Base-by-base conservation (phyloP, 306 rosid genomes). In the Glycine tomentella region DNA sequence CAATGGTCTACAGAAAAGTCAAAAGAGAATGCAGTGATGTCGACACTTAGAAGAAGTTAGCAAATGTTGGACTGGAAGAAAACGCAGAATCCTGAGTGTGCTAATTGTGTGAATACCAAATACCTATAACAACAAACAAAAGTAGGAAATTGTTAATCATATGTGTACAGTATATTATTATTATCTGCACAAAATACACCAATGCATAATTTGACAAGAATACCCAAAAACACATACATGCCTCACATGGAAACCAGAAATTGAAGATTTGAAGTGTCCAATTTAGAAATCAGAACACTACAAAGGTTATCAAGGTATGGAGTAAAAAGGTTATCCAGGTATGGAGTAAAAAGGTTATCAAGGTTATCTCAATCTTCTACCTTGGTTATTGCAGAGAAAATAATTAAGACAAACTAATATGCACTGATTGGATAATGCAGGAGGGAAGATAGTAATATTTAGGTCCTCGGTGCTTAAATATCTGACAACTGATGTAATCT, bases 381-480 rank as follows among this genome's bases (percentile, higher is more conserved):
- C 45, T 71, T 16, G 34, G 13, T 45, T 59, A 38, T 51, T 77
- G 68, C 31, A 74, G 16, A 33, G 36, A 66, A 78, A 38, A 34
- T 45, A 57, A 25, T 34, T 3, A 50, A 38, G 74, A 56, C 2
- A 20, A 46, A 33, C 61, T 63, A 50, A 81, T 76, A 33, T 79
- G 25, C 38, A 62, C 14, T 76, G 79, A 75, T 84, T 76, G 73
- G 58, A 38, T 84, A 78, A n/a, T 80, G 4, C 88, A 92, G 97
- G 94, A 78, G 97, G 97, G 77, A 95, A 89, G 91, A 90, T 90
- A 88, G 95, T 95, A 46, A 79, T 95, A 89, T 91, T 95, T 75
- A 84, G 88, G 79, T 85, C 97, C 75, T 75, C 97, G 72, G 59
- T 81, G 74, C 85, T 82, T 73, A 86, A 89, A 69, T 84, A 90